These are phyloP conservation scores for Clarireedia sp. DNA, from an alignment of 2,329 filamentous ascomycete genomes.

Conservation along the genomic window DNA sequence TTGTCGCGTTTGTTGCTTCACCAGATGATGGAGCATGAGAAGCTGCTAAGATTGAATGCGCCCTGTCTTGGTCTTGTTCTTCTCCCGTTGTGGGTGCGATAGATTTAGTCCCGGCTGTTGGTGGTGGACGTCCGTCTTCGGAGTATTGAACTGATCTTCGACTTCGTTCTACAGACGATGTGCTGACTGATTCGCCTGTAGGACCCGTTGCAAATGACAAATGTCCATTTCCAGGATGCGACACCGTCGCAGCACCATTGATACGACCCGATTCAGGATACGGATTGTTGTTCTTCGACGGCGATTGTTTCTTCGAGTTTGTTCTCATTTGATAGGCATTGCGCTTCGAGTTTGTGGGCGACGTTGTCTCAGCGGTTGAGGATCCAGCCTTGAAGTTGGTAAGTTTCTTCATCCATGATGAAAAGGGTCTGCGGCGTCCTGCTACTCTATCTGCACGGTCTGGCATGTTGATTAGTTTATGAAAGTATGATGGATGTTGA, in stretches of 20 bases:
- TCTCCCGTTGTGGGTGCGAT: slow-evolving; percentile 61
- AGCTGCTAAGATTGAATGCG: slow-evolving; percentile 65
- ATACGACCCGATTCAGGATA: slow-evolving; percentile 73
- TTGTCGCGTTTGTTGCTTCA: slow-evolving; percentile 66
- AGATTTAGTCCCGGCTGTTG: slow-evolving; percentile 57
- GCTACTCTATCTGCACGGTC: slow-evolving; percentile 51
- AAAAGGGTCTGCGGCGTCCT: slow-evolving; percentile 75
- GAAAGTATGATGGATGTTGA: background rate
- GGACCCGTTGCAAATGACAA: slow-evolving; percentile 49
- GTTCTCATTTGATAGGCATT: slow-evolving; percentile 35
- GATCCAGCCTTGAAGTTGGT: slow-evolving; percentile 71
- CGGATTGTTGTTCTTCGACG: slow-evolving; percentile 63
- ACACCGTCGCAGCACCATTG: slow-evolving; percentile 26
- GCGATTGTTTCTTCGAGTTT: slow-evolving; percentile 48
- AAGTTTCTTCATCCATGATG: slow-evolving; percentile 89
- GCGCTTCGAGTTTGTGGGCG: slow-evolving; percentile 35
- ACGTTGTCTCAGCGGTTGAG: slow-evolving; percentile 46
- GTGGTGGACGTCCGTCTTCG: slow-evolving; percentile 50
- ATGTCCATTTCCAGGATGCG: slow-evolving; percentile 35
- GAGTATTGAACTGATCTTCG: slow-evolving; percentile 55
- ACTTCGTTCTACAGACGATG: slow-evolving; percentile 47
- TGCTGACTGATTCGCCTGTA: slow-evolving; percentile 40
- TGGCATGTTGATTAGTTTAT: slow-evolving; percentile 34
- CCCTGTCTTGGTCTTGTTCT: slow-evolving; percentile 53
- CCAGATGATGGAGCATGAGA: slow-evolving; percentile 62